A percentile compares a stretch with the other conserved stretches of the same genome.
Conservation (phyloP, 345 rosid species). For the Aegle marmelos region DNA sequence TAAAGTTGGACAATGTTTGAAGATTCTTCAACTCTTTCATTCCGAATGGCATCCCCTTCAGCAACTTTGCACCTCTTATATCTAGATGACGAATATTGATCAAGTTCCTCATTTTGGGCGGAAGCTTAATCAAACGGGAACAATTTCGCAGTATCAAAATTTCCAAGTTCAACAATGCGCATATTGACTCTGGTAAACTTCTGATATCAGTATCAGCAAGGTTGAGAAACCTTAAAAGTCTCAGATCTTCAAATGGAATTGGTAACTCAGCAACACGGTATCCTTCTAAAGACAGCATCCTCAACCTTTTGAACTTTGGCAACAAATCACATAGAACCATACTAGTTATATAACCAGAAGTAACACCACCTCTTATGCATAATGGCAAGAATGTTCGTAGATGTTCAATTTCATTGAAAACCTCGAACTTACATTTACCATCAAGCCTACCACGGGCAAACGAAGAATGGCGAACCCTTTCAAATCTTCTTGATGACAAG, state of each 20-base stretch:
- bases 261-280: slow-evolving; percentile 11
- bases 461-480: no score
- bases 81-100: slow-evolving; percentile 25
- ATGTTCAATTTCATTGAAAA: neutral
- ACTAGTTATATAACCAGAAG: neutral
- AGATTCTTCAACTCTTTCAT: neutral
- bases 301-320: slow-evolving; percentile 8
- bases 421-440: neutral
- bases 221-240: neutral
- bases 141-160: slow-evolving; percentile 24
- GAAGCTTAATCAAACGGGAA: slow-evolving; percentile 11
- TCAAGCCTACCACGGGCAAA: accelerated
- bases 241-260: neutral
- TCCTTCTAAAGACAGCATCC: slow-evolving; percentile 15
- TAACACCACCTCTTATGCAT: neutral
- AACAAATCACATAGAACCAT: slow-evolving; percentile 7
- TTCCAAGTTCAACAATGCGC: slow-evolving; percentile 1
- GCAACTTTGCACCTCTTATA: neutral
- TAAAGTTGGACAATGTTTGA: slow-evolving; percentile 19
- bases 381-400: slow-evolving; percentile 22
- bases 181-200: neutral
- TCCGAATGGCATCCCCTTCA: slow-evolving; percentile 21
- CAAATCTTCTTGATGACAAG: neutral
- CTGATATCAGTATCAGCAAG: neutral
- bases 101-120: slow-evolving; percentile 9